Base-by-base conservation (phyloP, 306 rosid genomes). In the Prunus kanzakura region DNA sequence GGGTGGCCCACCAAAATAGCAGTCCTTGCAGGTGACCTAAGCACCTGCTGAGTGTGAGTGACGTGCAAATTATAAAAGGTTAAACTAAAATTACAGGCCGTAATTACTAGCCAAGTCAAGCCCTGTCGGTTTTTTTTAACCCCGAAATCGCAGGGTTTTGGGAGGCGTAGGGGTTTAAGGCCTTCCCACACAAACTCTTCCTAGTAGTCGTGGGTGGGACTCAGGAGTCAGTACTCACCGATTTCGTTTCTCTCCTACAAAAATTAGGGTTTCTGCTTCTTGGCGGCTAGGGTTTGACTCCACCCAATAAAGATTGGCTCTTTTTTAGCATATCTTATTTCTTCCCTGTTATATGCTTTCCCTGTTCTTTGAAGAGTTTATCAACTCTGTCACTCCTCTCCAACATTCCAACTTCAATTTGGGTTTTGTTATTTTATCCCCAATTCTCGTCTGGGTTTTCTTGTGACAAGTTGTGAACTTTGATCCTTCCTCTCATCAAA, bases 211-310 rank as follows among this genome's bases (percentile, higher is more conserved):
- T 20, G 73, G 72, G 49, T 72, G 70, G 64, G 56, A 63, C 71
- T 71, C 56, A 23, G 30, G 43, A n/a, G 15, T 32, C 14, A 35
- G 35, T 23, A 8, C 19, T 56, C 74, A 35, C 29, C 72, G 19
- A 73, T 50, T 80, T 58, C 30, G 3, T 56, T 43, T 58, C 32
- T n/a, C 65, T 15, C 25, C 46, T 1, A 54, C 4, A 13, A 58
- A 72, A 22, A 3, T 45, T 78, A 67, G 49, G 45, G 79, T 43
- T 70, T 79, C 58, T 46, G 13, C 29, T 78, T 52, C 68, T 64
- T 45, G 94, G 95, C 96, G 90, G 95, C 97, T 88, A 92, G 96
- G 93, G 91, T 90, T 89, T 75, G 82, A 79, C 83, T 77, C 78
- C 22, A 27, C 64, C 62, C 35, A 11, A 14, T 47, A 32, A 43